Percentiles rank a stretch among this genome's conserved stretches.
phyloP scores from a whole-genome alignment of 139 green algal species.

The Chlamydomonas sp. region DNA sequence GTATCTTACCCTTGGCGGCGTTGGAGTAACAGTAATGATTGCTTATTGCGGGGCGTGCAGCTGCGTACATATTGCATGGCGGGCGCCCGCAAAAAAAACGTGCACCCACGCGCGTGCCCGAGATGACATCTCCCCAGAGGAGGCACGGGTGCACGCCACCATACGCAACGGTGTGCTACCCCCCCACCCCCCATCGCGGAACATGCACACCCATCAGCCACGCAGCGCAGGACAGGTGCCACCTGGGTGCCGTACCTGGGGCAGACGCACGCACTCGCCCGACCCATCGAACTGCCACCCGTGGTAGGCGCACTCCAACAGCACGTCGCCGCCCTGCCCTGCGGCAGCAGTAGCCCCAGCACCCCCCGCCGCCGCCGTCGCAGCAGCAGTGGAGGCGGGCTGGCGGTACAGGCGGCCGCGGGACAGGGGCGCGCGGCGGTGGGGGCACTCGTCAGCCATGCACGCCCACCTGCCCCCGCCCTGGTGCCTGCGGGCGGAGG shows the following conservation, averaged over 20 bases:
- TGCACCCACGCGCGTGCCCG: too few relatives aligned
- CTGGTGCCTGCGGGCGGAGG: background rate
- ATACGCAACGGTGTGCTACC: too few relatives aligned
- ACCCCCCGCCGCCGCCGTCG: background rate
- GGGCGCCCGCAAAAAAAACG: too few relatives aligned
- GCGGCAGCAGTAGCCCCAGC: background rate
- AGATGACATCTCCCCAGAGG: too few relatives aligned
- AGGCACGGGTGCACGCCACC: too few relatives aligned
- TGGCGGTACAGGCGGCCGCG: constrained; percentile 15
- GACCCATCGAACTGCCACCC: constrained; percentile 20
- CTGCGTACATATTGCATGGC: too few relatives aligned
- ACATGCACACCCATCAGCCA: too few relatives aligned
- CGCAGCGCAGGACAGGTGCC: background rate
- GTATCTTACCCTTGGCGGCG: too few relatives aligned
- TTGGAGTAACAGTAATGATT: too few relatives aligned
- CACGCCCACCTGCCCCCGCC: constrained; percentile 7
- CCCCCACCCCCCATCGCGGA: too few relatives aligned
- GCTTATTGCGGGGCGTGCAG: too few relatives aligned
- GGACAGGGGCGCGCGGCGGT: constrained; percentile 33
- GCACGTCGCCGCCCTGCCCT: background rate
- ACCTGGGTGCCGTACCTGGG: constrained; percentile 8
- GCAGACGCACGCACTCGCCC: background rate
- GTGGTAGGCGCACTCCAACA: constrained; percentile 30
- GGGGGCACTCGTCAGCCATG: constrained; percentile 44
- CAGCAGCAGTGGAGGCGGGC: background rate